Evolutionary conservation across 176 grass and related monocot genomes (phyloP).

Genomic region (Tuctoria greenei): DNA sequence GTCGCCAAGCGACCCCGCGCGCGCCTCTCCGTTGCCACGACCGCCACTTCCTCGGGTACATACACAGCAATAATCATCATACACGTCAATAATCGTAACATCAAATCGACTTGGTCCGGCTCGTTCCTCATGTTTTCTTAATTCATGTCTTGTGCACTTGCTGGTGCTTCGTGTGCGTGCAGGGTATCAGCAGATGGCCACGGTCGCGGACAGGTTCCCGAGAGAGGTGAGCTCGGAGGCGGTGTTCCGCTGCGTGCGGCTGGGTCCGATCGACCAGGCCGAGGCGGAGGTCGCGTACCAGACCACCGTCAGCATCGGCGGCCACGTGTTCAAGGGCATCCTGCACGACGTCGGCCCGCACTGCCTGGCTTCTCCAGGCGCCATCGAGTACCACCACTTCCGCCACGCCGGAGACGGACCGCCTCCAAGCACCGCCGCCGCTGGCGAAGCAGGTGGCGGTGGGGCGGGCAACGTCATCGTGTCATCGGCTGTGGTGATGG

Average conservation of each 20-base stretch:
- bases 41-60: slow-evolving; percentile 67
- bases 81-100: not conserved
- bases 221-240: slow-evolving; percentile 85
- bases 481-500: slow-evolving; percentile 80
- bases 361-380: not conserved
- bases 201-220: slow-evolving; percentile 59
- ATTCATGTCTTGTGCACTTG: not conserved
- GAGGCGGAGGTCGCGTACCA: slow-evolving; percentile 88
- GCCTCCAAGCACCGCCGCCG: slow-evolving; percentile 40
- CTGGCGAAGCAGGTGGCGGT: slow-evolving; percentile 26
- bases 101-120: not conserved
- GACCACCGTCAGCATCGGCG: slow-evolving; percentile 77
- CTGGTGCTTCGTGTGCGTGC: not conserved
- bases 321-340: slow-evolving; percentile 93
- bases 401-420: slow-evolving; percentile 51
- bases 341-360: slow-evolving; percentile 79
- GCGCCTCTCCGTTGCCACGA: slow-evolving; percentile 20
- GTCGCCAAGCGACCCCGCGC: slow-evolving; percentile 43
- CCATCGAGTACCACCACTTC: slow-evolving; percentile 51
- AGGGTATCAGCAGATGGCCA: slow-evolving; percentile 59
- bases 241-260: slow-evolving; percentile 77
- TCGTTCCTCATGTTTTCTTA: not conserved
- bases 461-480: slow-evolving; percentile 33
- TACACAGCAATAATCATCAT: not conserved
- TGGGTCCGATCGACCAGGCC: slow-evolving; percentile 64